phyloP scores from a whole-genome alignment of 1,139 yeast species.

The Blastobotrys ciferrii region DNA sequence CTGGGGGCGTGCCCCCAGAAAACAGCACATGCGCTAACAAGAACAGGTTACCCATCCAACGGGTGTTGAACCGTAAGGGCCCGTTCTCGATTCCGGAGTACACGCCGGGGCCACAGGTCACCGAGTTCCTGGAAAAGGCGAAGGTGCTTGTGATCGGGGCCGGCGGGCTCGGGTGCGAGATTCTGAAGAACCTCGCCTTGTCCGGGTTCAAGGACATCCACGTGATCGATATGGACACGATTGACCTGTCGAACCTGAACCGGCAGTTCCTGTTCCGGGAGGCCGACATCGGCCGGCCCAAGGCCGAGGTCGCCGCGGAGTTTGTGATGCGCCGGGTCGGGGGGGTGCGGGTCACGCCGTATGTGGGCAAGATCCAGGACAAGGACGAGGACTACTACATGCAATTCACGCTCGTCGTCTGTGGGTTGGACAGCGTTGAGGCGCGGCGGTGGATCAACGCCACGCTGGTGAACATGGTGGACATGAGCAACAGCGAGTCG shows the following conservation, averaged over 20 bases:
- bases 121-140: conserved; percentile 31
- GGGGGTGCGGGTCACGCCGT: conserved; percentile 51
- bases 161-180: conserved; percentile 95
- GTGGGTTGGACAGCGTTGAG: conserved; percentile 88
- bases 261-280: conserved; percentile 82
- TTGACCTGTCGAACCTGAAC: conserved; percentile 84
- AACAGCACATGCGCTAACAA: not conserved
- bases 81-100: conserved; percentile 41
- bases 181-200: conserved; percentile 76
- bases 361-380: conserved; percentile 71
- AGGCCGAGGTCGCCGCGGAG: conserved; percentile 76
- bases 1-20: too few species aligned
- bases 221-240: conserved; percentile 93
- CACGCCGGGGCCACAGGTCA: conserved; percentile 35
- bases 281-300: conserved; percentile 72
- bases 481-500: conserved; percentile 48
- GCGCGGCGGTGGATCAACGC: conserved; percentile 93
- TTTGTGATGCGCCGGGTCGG: conserved; percentile 52
- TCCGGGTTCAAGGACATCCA: conserved; percentile 73
- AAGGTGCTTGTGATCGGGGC: conserved; percentile 66
- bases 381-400: conserved; percentile 61
- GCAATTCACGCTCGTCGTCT: conserved; percentile 70
- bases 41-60: conserved; percentile 18
- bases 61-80: conserved; percentile 36
- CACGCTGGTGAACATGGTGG: conserved; percentile 62